Base-by-base conservation (phyloP, 306 rosid species). In the Inga laurina region DNA sequence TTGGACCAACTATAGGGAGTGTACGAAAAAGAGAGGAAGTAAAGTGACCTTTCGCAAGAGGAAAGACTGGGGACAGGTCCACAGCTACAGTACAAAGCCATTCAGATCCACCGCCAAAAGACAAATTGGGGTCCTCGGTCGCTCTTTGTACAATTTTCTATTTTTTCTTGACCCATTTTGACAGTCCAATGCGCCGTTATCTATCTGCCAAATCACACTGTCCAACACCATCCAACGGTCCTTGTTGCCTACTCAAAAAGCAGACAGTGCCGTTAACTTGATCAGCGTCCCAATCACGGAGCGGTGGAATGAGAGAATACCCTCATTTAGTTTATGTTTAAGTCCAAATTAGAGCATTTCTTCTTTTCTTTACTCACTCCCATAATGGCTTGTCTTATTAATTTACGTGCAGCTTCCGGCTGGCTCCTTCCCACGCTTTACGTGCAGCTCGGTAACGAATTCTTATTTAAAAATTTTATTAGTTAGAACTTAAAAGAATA, bases 321-420 rank as follows among this genome's bases (percentile, higher is more conserved):
- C 37, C 37, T 35, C 37, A 35, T 35, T 3, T 35, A 3, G 37
- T 35, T 35, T 35, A 35, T 37, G 8, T 37, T 37, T 37, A 51
- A 51, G n/a, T 51, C n/a, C 57, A 13, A 51, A 51, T 15, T 16
- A 37, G 41, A 37, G 41, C 5, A 51, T 51, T 51, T 51, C 57
- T 51, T 51, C 5, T 37, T 39, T 39, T 39, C 6, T 51, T 14
- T 16, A 5, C 57, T 16, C 57, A 4, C 78, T 56, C 57, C 84
- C 84, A 76, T 62, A n/a, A 57, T 44, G 83, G 76, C 90, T 77
- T 84, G 85, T 77, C 83, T 3, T n/a, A 27, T 27, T 27, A 27
- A 27, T 27, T 27, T 27, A 27, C 30, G 30, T 0, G 30, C 30
- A 39, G 87, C 87, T 76, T 12, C 27, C 19, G 82, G 86, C 85